Evolutionary conservation across 2,329 filamentous ascomycete genomes (phyloP), one percentile per base, ranked within the genome.

Genomic region (Raffaelea arxii): DNA sequence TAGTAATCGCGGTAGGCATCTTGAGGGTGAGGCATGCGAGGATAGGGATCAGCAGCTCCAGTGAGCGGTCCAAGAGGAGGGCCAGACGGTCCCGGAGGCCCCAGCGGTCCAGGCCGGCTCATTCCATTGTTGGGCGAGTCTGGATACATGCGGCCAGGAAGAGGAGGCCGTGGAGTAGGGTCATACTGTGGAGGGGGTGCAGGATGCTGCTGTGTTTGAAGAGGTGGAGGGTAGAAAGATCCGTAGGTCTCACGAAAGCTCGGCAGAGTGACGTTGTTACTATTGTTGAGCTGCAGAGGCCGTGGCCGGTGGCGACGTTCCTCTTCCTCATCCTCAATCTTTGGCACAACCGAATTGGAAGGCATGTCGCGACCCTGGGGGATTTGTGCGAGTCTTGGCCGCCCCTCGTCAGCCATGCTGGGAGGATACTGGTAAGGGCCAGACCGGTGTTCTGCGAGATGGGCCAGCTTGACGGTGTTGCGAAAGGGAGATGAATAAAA

Each of bases 71-170:
- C 53, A 57, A 40, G 49, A 35, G 16, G 46, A 65, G 14, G 25
- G 12, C 62, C 55, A 60, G 36, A 69, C 66, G 38, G 70, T 68
- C 46, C 75, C 18, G 72, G 68, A 74, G 60, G 49, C 66, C 72
- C 49, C 72, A 65, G 48, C 65, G 62, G 43, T 65, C 58, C 37
- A 11, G 41, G 24, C 21, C 43, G 6, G 36, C 19, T 37, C 9
- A 39, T 7, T 9, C 46, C 25, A 30, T 32, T n/a, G n/a, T n/a
- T 38, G 4, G 49, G 46, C 6, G 46, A 44, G 21, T 49, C 44
- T 1, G 49, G 43, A 14, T 51, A 49, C 7, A 27, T n/a, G 3
- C 32, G 40, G 16, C 40, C 41, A 14, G 36, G 32, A 12, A 32
- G 36, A 4, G 21, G 14, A 9, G 40, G 40, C 2, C 38, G 48